These are phyloP conservation scores for Tuber calosporum DNA, from an alignment of 495 filamentous ascomycete genomes.

Conservation along the genomic window DNA sequence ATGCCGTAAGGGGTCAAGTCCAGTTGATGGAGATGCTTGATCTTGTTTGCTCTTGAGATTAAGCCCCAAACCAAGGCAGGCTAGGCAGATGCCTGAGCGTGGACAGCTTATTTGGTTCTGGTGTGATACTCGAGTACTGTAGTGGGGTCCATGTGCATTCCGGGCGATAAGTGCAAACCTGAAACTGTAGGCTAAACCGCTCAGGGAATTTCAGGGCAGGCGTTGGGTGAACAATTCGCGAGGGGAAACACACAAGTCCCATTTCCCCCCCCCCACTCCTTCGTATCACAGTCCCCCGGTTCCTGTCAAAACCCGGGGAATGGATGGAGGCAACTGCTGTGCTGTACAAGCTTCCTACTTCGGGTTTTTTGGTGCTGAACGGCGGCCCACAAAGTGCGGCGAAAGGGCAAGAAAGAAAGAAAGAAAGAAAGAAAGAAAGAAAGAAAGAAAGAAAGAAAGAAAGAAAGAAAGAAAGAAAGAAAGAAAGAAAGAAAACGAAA, in stretches of 20 bases:
- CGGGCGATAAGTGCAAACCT: neutral
- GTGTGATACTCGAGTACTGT: too few relatives aligned
- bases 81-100: neutral
- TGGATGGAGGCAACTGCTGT: neutral
- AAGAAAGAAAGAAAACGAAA: neutral
- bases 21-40: neutral
- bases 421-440: neutral
- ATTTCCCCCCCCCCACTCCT: neutral
- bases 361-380: neutral
- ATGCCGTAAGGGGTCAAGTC: neutral
- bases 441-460: neutral
- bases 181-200: neutral
- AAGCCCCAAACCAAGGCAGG: conserved; percentile 3
- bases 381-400: neutral
- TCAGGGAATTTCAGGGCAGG: neutral
- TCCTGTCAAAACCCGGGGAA: neutral
- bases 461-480: neutral
- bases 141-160: neutral
- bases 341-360: neutral
- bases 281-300: neutral
- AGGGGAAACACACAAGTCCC: neutral
- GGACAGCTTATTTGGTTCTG: neutral
- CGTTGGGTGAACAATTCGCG: neutral
- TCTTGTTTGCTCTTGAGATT: neutral
- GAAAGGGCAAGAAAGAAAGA: neutral